Percentiles rank a stretch among this genome's conserved stretches.
Evolutionary conservation across 192 early-diverging fungal species (phyloP).

Genomic region (Chytriomyces sp.): DNA sequence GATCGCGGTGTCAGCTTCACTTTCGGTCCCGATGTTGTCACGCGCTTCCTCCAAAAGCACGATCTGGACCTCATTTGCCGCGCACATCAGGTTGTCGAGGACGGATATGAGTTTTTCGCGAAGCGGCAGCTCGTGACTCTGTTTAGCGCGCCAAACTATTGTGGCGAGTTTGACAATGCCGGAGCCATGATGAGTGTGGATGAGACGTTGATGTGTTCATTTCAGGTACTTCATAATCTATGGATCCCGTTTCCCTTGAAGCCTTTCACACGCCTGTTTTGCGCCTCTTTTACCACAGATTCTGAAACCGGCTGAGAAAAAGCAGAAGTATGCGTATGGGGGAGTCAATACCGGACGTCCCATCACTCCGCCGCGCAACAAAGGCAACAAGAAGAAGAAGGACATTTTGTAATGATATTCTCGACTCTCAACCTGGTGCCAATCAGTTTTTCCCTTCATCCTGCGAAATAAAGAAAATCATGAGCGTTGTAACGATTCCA

Average conservation of each 20-base stretch:
- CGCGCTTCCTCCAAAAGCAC: constrained; percentile 90
- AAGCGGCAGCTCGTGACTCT: constrained; percentile 93
- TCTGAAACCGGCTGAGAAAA: constrained; percentile 93
- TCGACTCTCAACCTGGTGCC: too few species aligned
- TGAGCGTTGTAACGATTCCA: too few species aligned
- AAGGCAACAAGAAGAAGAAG: constrained; percentile 31
- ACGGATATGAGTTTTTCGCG: constrained; percentile 98
- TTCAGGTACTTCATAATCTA: constrained; percentile 47
- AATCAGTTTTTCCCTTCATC: too few species aligned
- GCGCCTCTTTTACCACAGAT: constrained; percentile 58
- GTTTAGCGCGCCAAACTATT: constrained; percentile 95
- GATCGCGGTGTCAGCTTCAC: constrained; percentile 95
- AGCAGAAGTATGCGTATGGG: constrained; percentile 75
- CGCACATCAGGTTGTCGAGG: constrained; percentile 97
- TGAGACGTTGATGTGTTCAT: constrained; percentile 70
- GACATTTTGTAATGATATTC: constrained; percentile 24
- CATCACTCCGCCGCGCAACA: constrained; percentile 67
- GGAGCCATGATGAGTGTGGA: constrained; percentile 71
- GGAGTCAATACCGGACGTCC: constrained; percentile 58
- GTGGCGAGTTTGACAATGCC: constrained; percentile 75
- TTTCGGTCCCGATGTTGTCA: constrained; percentile 93
- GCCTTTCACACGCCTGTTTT: background rate
- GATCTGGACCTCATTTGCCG: constrained; percentile 97
- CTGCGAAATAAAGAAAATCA: too few species aligned
- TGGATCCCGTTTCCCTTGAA: background rate